Evolutionary conservation across 441 rosid genomes (phyloP).

Genomic region (Brassica balearica): DNA sequence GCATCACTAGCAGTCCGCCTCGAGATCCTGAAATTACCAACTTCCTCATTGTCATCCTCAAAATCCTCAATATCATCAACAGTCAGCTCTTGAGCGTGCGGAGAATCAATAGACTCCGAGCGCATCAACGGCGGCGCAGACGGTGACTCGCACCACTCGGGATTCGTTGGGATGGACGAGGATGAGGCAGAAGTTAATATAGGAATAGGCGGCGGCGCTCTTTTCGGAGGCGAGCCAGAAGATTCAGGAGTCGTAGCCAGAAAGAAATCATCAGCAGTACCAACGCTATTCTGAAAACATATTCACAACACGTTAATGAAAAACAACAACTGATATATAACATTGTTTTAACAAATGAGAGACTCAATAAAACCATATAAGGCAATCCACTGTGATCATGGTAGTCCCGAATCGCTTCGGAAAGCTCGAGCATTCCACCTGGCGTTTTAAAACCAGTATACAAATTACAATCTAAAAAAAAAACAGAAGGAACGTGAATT

Average conservation of each 20-base stretch:
- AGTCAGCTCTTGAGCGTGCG: constrained; percentile 77
- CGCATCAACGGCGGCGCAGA: constrained; percentile 57
- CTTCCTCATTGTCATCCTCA: constrained; percentile 75
- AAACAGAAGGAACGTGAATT: neutral
- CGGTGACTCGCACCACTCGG: constrained; percentile 66
- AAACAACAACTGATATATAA: neutral
- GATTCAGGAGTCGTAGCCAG: constrained; percentile 79
- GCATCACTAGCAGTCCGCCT: constrained; percentile 76
- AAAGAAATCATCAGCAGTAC: constrained; percentile 84
- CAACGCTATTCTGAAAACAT: constrained; percentile 63
- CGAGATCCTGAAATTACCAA: constrained; percentile 68
- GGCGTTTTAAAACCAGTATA: constrained; percentile 19
- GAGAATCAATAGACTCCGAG: constrained; percentile 79
- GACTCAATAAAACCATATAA: constrained; percentile 64
- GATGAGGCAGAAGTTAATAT: constrained; percentile 47
- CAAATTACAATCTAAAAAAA: neutral
- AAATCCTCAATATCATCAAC: constrained; percentile 99
- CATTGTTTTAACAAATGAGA: neutral
- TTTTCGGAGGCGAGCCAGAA: constrained; percentile 95
- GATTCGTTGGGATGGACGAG: constrained; percentile 47
- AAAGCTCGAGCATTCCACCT: constrained; percentile 90
- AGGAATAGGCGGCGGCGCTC: constrained; percentile 82
- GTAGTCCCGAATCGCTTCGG: constrained; percentile 95
- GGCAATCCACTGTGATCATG: constrained; percentile 87
- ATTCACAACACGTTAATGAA: neutral